Conservation (phyloP, 192 early-diverging fungal species). For the Entophlyctis helioformis region DNA sequence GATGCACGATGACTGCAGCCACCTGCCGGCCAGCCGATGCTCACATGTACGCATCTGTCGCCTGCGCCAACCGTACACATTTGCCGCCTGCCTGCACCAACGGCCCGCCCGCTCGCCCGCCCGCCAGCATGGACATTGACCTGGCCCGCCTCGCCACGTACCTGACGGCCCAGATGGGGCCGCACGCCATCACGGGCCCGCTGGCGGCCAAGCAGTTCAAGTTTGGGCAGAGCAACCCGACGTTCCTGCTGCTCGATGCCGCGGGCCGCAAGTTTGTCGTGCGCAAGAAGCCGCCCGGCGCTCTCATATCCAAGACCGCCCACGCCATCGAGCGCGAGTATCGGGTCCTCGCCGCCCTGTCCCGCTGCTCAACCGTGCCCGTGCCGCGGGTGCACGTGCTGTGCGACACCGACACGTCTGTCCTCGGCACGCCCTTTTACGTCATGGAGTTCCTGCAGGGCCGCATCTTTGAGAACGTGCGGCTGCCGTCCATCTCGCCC, state of each 20-base stretch:
- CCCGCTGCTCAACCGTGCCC: constrained; percentile 61
- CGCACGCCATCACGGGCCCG: constrained; percentile 34
- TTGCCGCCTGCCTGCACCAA: background rate
- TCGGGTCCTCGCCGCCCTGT: constrained; percentile 65
- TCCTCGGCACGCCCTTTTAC: constrained; percentile 91
- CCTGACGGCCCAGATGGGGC: constrained; percentile 32
- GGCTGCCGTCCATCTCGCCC: too few relatives aligned
- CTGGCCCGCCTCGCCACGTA: constrained; percentile 42
- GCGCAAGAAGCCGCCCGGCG: constrained; percentile 85
- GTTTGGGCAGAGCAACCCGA: constrained; percentile 89
- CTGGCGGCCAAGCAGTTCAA: constrained; percentile 75
- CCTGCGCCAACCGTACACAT: background rate
- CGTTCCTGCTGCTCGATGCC: constrained; percentile 60
- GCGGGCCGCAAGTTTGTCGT: constrained; percentile 63
- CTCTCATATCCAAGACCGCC: constrained; percentile 70
- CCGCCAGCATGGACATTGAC: constrained; percentile 38
- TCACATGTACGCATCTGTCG: background rate
- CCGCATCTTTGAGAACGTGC: constrained; percentile 66
- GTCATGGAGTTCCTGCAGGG: constrained; percentile 93
- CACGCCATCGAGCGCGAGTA: constrained; percentile 92
- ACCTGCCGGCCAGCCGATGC: background rate
- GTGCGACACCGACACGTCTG: constrained; percentile 71
- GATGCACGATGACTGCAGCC: background rate
- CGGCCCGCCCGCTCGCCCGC: background rate
- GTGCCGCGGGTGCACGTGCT: constrained; percentile 80